Evolutionary conservation across 441 rosid species (phyloP), one percentile per base, ranked within the genome.

Genomic region (Adansonia grandidieri): DNA sequence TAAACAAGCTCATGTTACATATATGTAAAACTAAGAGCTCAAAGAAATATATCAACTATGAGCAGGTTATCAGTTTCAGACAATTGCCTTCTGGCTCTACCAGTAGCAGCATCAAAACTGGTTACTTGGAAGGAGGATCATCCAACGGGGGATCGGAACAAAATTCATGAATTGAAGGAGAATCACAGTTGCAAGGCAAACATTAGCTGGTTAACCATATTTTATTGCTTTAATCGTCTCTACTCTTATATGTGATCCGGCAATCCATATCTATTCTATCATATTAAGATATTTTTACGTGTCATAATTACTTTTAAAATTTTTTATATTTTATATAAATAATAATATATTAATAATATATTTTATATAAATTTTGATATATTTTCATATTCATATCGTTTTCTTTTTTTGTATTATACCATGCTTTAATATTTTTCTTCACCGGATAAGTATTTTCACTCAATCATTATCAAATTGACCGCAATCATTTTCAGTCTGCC

Each of bases 151-250:
- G 8, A 64, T 64, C 9, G 8, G 11, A 6, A 37, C 69, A 64
- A 14, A 64, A 42, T 19, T 53, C 57, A 17, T 64, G 48, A 15
- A 64, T 15, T 64, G 47, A 37, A 37, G 20, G 15, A 63, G 67
- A 63, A 37, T 51, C 17, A 6, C 11, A 28, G 48, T 37, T 64
- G 44, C 69, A 64, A 37, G 48, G 15, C 69, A 37, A 14, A 64
- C 11, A 14, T 14, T 37, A 37, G 48, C 69, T 64, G 69, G 48
- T 15, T 64, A 15, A 37, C 69, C 1, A 47, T 37, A 20, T 64
- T 37, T 64, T 64, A 64, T 64, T 37, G 69, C 47, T 64, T 64
- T 37, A n/a, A 6, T 15, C 69, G 69, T 15, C 15, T 64, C 10
- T 64, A 37, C 47, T 0, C 6, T 37, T 64, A 1, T 48, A n/a